Percentiles rank a stretch among this genome's conserved stretches.
Evolutionary conservation across 78 protist genomes (phyloP).

Genomic region (Cavenderia fasciculata): DNA sequence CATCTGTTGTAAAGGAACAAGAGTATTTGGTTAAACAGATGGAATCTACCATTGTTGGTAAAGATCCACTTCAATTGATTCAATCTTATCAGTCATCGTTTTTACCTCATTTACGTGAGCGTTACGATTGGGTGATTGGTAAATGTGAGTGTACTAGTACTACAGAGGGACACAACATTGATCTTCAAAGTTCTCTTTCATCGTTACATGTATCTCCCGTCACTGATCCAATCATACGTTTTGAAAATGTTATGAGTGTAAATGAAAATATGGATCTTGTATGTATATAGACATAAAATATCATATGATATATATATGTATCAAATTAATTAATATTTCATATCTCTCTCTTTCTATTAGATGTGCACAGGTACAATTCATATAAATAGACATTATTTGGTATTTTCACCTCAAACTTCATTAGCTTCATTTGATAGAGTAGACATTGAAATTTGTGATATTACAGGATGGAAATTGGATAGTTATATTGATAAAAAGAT

Average conservation of each 20-base stretch:
- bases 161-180: too few species aligned
- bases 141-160: too few species aligned
- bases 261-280: not conserved
- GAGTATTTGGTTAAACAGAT: too few species aligned
- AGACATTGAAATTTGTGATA: slow-evolving; percentile 1
- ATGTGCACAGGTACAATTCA: slow-evolving; percentile 1
- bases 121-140: not conserved
- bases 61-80: too few species aligned
- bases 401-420: not conserved
- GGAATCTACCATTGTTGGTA: too few species aligned
- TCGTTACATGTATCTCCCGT: too few species aligned
- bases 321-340: not conserved
- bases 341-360: not conserved
- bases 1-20: too few species aligned
- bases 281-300: too few species aligned
- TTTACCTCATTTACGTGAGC: not conserved
- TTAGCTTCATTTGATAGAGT: slow-evolving; percentile 21
- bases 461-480: slow-evolving; percentile 44
- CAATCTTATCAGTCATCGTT: too few species aligned
- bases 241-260: not conserved
- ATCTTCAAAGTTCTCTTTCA: too few species aligned
- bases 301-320: too few species aligned
- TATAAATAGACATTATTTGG: not conserved
- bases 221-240: too few species aligned
- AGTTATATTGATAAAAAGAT: not conserved